These are phyloP conservation scores for Penicillium janthinellum DNA, from an alignment of 2,329 filamentous ascomycete genomes.

Conservation along the genomic window DNA sequence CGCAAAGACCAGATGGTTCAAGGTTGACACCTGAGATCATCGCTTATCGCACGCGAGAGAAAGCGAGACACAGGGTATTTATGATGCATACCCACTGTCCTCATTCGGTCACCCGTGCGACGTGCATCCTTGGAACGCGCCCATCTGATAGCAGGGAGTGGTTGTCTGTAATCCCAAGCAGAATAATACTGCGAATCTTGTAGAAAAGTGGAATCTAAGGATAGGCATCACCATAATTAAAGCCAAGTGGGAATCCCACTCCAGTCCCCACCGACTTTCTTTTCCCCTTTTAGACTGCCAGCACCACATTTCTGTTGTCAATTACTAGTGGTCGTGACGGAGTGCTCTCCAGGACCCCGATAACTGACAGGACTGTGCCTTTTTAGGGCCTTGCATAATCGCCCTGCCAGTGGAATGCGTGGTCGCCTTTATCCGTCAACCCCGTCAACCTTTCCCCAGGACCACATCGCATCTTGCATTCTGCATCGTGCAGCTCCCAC, in stretches of 20 bases:
- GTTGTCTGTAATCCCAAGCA: too few species aligned
- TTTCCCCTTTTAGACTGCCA: slow-evolving; percentile 2
- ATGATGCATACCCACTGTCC: slow-evolving; percentile 13
- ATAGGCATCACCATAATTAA: not conserved
- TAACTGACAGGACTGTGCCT: slow-evolving; percentile 5
- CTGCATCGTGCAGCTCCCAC: not conserved
- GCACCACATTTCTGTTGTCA: not conserved
- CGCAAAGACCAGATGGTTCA: not conserved
- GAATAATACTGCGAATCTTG: too few species aligned
- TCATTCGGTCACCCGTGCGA: slow-evolving; percentile 1
- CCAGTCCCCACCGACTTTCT: slow-evolving; percentile 1
- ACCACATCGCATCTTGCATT: not conserved
- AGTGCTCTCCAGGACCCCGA: not conserved
- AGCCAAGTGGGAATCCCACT: slow-evolving; percentile 1
- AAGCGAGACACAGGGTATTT: not conserved
- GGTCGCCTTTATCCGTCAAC: not conserved
- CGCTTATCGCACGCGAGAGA: not conserved
- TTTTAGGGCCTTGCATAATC: slow-evolving; percentile 13
- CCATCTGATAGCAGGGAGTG: not conserved
- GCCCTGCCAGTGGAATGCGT: slow-evolving; percentile 5
- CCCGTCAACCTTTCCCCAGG: not conserved
- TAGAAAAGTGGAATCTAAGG: too few species aligned
- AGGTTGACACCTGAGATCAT: slow-evolving; percentile 2
- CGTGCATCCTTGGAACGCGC: slow-evolving; percentile 9
- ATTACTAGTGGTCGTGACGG: not conserved